Evolutionary conservation across 2,329 filamentous ascomycete species (phyloP).

Genomic region (Tolypocladium ovalisporum): DNA sequence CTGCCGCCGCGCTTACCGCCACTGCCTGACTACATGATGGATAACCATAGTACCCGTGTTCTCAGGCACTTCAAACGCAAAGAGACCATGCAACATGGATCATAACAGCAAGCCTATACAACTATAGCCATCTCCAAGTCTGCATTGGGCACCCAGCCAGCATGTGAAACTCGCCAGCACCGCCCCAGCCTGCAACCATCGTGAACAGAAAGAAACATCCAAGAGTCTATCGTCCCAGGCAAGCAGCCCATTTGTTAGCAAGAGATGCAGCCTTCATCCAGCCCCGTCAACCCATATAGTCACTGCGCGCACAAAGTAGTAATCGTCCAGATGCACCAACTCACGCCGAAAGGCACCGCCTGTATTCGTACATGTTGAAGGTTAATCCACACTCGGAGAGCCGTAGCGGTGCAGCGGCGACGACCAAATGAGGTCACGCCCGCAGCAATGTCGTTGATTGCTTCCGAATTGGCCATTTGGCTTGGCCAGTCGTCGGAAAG

Average conservation of each 20-base stretch:
- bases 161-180: neutral
- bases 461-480: neutral
- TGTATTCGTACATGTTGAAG: constrained; percentile 3
- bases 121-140: neutral
- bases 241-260: neutral
- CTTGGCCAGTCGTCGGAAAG: neutral
- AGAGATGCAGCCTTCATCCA: neutral
- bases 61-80: neutral
- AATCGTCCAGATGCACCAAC: neutral
- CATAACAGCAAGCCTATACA: neutral
- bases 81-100: neutral
- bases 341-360: constrained; percentile 1
- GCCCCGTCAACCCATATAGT: neutral
- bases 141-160: neutral
- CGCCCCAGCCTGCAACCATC: neutral
- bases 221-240: neutral
- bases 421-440: neutral
- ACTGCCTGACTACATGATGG: neutral
- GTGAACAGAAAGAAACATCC: neutral
- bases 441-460: neutral
- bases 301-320: neutral
- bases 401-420: neutral
- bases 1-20: no score
- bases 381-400: neutral
- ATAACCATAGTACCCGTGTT: no score